phyloP scores from a whole-genome alignment of 23 red algal genomes.

The Gracilaria vermiculophylla region DNA sequence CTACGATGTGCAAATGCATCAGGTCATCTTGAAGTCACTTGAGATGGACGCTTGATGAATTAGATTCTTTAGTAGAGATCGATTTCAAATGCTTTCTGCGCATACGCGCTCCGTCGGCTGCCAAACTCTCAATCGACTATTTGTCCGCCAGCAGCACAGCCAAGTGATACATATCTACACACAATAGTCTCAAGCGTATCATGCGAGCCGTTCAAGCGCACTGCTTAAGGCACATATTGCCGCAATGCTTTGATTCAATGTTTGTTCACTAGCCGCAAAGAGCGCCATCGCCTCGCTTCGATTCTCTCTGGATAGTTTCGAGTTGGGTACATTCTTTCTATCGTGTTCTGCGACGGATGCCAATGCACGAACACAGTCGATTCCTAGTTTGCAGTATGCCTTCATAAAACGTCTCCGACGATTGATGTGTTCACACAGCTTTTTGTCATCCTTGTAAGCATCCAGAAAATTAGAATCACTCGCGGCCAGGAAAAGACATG shows the following conservation, averaged over 20 bases:
- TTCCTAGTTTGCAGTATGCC: slow-evolving; percentile 38
- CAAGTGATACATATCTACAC: too few relatives aligned
- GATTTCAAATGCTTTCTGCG: too few relatives aligned
- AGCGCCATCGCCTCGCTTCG: slow-evolving; percentile 28
- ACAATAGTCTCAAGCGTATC: too few relatives aligned
- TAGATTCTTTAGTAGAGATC: too few relatives aligned
- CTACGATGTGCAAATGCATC: too few relatives aligned
- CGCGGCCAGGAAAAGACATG: slow-evolving; percentile 8
- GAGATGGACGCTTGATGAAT: too few relatives aligned
- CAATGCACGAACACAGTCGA: slow-evolving; percentile 44
- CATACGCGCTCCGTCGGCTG: too few relatives aligned
- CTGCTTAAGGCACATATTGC: slow-evolving; percentile 4
- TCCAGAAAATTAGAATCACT: slow-evolving; percentile 9
- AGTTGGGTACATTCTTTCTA: slow-evolving; percentile 21
- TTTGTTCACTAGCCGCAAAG: slow-evolving; percentile 21
- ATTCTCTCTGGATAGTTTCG: slow-evolving; percentile 34
- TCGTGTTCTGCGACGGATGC: slow-evolving; percentile 62
- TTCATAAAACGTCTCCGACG: slow-evolving; percentile 18
- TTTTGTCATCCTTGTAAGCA: neutral
- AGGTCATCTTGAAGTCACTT: too few relatives aligned
- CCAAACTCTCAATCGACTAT: too few relatives aligned
- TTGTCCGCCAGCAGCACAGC: too few relatives aligned
- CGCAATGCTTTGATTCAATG: slow-evolving; percentile 51
- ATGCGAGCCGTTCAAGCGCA: neutral
- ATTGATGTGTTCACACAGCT: slow-evolving; percentile 25